Evolutionary conservation across 2,329 filamentous ascomycete genomes (phyloP).

Genomic region (Teratosphaeria viscida): DNA sequence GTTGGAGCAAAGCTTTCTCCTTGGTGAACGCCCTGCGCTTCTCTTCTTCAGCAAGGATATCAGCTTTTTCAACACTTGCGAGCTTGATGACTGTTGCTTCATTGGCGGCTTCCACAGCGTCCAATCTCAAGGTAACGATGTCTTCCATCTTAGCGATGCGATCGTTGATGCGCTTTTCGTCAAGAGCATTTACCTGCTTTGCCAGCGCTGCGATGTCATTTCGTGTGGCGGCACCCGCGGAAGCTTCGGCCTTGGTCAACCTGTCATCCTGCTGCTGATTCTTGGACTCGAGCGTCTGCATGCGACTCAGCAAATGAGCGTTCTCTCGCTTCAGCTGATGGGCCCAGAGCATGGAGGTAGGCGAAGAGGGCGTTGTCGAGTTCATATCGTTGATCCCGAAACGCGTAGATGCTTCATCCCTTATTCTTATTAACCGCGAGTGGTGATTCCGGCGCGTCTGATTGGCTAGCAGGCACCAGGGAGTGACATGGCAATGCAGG

Average conservation of each 20-base stretch:
- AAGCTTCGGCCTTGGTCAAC: constrained; percentile 3
- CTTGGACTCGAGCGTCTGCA: constrained; percentile 26
- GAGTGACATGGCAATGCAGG: background rate
- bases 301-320: constrained; percentile 23
- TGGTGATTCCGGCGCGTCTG: background rate
- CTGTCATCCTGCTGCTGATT: constrained; percentile 6
- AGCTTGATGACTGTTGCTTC: constrained; percentile 11
- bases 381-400: background rate
- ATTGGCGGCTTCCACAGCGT: constrained; percentile 6
- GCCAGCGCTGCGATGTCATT: constrained; percentile 8
- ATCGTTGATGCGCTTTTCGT: constrained; percentile 1
- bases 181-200: constrained; percentile 8
- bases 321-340: constrained; percentile 31
- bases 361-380: constrained; percentile 9
- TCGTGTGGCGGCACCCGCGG: constrained; percentile 1
- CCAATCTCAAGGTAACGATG: constrained; percentile 3
- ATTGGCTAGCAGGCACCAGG: background rate
- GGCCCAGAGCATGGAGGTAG: constrained; percentile 29
- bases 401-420: background rate
- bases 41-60: constrained; percentile 5
- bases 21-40: constrained; percentile 9
- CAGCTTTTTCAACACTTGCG: constrained; percentile 6
- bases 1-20: constrained; percentile 14
- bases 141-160: constrained; percentile 2
- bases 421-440: background rate